These are phyloP conservation scores for Clitopilus passeckerianus DNA, from an alignment of 768 basidiomycete species.

Conservation along the genomic window DNA sequence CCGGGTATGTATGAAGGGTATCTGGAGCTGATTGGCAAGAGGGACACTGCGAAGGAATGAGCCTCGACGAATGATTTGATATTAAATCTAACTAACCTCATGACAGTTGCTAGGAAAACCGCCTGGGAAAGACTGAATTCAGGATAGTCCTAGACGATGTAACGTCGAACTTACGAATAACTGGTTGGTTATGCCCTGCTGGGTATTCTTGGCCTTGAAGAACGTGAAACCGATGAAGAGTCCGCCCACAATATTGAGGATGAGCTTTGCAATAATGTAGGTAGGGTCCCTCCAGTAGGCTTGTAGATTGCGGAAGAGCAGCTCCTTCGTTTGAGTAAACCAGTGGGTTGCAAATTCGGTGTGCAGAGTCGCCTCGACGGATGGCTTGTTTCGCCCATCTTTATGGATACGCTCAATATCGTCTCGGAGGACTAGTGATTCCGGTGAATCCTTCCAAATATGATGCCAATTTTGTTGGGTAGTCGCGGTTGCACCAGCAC, in stretches of 20 bases:
- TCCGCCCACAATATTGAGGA: constrained; percentile 48
- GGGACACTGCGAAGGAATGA: constrained; percentile 30
- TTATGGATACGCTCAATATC: constrained; percentile 44
- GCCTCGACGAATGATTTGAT: constrained; percentile 1
- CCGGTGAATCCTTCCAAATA: constrained; percentile 49
- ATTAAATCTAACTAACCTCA: constrained; percentile 16
- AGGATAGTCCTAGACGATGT: constrained; percentile 6
- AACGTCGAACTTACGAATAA: constrained; percentile 44
- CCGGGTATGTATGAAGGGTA: constrained; percentile 55
- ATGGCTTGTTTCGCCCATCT: constrained; percentile 37
- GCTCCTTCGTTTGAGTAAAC: constrained; percentile 38
- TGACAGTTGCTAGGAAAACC: constrained; percentile 52
- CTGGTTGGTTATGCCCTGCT: constrained; percentile 61
- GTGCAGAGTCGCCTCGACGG: constrained; percentile 29
- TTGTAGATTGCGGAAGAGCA: constrained; percentile 38
- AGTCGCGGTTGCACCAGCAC: constrained; percentile 63
- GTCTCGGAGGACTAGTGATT: constrained; percentile 26
- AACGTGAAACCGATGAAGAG: constrained; percentile 64
- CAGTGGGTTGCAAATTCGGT: constrained; percentile 51
- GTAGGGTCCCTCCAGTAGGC: constrained; percentile 55
- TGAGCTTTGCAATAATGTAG: constrained; percentile 55
- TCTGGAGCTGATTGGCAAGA: constrained; percentile 59
- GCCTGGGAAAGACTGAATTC: constrained; percentile 23
- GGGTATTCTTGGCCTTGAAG: constrained; percentile 46
- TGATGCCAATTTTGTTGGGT: constrained; percentile 50